These are phyloP conservation scores for Cystobasidiaceae sp. DNA, from an alignment of 1,284 basidiomycete species.

Conservation along the genomic window DNA sequence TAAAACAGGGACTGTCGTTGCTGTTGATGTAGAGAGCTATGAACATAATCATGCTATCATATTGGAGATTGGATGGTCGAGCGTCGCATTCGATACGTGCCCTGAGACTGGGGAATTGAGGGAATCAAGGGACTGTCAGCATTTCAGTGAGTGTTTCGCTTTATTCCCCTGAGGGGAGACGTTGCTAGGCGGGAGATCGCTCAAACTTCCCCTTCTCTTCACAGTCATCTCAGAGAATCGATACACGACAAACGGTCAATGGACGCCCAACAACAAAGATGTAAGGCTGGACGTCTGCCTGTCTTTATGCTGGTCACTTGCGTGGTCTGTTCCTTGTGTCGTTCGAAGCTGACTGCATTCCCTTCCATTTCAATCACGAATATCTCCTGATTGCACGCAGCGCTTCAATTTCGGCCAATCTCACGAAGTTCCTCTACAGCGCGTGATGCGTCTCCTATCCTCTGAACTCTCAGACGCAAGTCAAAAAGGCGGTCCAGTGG, in stretches of 20 bases:
- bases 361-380: no score
- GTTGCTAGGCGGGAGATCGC: background rate
- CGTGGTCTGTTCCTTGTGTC: no score
- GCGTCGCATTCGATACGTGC: background rate
- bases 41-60: constrained; percentile 13
- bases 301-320: no score
- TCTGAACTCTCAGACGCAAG: background rate
- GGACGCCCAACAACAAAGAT: constrained; percentile 1
- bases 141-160: background rate
- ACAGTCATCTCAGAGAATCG: constrained; percentile 18
- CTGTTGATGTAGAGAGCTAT: constrained; percentile 27
- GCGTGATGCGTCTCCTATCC: background rate
- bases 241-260: background rate
- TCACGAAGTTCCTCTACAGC: background rate
- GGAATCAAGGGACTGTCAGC: background rate
- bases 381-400: background rate
- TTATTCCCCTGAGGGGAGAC: background rate
- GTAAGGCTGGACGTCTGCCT: background rate
- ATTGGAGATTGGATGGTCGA: constrained; percentile 20
- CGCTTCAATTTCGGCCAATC: constrained; percentile 17
- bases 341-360: no score
- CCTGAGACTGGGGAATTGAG: background rate
- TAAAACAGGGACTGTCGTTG: constrained; percentile 3
- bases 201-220: background rate
- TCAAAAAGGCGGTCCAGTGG: background rate